These are phyloP conservation scores for Wickerhamomyces alni DNA, from an alignment of 805 yeast species.

Conservation along the genomic window DNA sequence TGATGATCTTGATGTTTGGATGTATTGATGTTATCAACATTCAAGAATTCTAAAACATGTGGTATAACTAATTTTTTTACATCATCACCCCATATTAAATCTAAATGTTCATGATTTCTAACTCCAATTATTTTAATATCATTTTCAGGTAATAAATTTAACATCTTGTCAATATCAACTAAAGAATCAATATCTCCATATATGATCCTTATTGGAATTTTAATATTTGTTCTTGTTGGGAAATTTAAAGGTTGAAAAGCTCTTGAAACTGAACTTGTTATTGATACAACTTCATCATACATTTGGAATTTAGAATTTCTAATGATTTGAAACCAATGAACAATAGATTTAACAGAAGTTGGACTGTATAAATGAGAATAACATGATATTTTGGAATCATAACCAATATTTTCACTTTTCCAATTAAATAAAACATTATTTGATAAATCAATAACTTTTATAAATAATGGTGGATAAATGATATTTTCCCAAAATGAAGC, in stretches of 20 bases:
- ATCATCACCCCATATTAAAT: constrained; percentile 80
- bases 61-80: constrained; percentile 43
- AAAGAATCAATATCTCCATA: constrained; percentile 80
- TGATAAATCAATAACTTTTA: constrained; percentile 64
- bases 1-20: no score
- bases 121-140: constrained; percentile 51
- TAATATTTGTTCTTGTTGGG: constrained; percentile 61
- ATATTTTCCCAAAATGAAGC: constrained; percentile 76
- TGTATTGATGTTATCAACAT: no score
- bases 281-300: constrained; percentile 64
- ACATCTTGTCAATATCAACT: constrained; percentile 79
- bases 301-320: constrained; percentile 73
- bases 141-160: constrained; percentile 52
- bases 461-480: constrained; percentile 71
- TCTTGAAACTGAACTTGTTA: constrained; percentile 29
- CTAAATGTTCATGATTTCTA: constrained; percentile 79
- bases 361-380: constrained; percentile 88
- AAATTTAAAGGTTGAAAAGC: constrained; percentile 30
- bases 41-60: constrained; percentile 33
- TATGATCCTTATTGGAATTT: constrained; percentile 66
- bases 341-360: constrained; percentile 86
- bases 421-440: constrained; percentile 71
- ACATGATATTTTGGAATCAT: constrained; percentile 68
- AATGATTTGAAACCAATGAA: constrained; percentile 95
- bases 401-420: constrained; percentile 65